These are phyloP conservation scores for Helichrysum umbraculigerum DNA, from an alignment of 129 eudicot genomes.

Conservation along the genomic window DNA sequence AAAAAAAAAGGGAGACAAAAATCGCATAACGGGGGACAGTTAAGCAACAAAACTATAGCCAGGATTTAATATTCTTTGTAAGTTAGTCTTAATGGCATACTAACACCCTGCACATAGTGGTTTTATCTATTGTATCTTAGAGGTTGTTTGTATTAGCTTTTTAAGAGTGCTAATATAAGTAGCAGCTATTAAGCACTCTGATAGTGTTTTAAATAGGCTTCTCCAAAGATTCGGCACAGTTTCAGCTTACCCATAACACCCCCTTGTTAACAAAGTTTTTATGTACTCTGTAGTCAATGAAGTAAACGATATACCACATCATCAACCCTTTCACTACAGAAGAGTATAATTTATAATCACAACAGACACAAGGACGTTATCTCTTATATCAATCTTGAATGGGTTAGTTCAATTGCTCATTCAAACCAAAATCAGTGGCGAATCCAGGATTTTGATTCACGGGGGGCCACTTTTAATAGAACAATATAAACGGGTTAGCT, in stretches of 20 bases:
- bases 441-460: too few species aligned
- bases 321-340: background rate
- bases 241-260: background rate
- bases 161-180: background rate
- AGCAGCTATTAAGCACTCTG: background rate
- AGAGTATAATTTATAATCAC: background rate
- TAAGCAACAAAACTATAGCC: background rate
- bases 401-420: background rate
- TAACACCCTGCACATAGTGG: background rate
- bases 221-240: background rate
- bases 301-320: background rate
- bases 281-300: background rate
- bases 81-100: background rate
- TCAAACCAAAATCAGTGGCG: too few species aligned
- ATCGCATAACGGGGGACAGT: background rate
- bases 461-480: too few species aligned
- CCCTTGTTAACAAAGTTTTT: background rate
- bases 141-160: too few species aligned
- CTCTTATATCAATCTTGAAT: too few species aligned
- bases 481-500: too few species aligned
- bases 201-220: background rate
- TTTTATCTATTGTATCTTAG: background rate
- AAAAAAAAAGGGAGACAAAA: too few species aligned
- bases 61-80: background rate
- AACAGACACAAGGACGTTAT: background rate